These are phyloP conservation scores for Byssochlamys sp. DNA, from an alignment of 2,329 filamentous ascomycete genomes.

Conservation along the genomic window DNA sequence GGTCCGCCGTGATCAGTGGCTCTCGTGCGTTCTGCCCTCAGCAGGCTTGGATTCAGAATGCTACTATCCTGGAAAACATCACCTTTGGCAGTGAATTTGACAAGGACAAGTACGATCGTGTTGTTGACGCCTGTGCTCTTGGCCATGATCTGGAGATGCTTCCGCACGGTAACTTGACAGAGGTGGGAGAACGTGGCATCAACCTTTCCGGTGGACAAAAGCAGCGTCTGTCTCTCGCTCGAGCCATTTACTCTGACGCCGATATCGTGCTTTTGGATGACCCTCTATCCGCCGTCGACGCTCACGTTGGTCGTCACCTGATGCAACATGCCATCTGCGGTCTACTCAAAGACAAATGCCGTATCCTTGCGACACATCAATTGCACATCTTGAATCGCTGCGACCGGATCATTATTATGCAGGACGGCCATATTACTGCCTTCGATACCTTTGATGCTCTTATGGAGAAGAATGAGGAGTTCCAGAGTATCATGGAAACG, in stretches of 20 bases:
- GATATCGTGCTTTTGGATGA: constrained; percentile 53
- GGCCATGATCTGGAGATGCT: constrained; percentile 18
- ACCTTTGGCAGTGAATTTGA: constrained; percentile 57
- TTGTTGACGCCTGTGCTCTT: constrained; percentile 12
- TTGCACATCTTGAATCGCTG: constrained; percentile 78
- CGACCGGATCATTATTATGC: constrained; percentile 83
- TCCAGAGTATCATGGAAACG: constrained; percentile 68
- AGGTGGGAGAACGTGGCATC: constrained; percentile 39
- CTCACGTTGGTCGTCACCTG: constrained; percentile 53
- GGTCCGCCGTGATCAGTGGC: constrained; percentile 21
- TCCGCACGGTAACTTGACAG: constrained; percentile 28
- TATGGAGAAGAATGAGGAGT: constrained; percentile 62
- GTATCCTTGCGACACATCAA: constrained; percentile 80
- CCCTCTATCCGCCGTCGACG: constrained; percentile 40
- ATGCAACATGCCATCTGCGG: constrained; percentile 84
- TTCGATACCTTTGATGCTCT: constrained; percentile 76
- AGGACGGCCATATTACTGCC: constrained; percentile 68
- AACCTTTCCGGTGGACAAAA: constrained; percentile 40
- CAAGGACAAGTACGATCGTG: constrained; percentile 11
- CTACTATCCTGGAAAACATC: constrained; percentile 70
- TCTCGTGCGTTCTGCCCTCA: constrained; percentile 53
- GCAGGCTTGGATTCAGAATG: constrained; percentile 83
- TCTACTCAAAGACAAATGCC: constrained; percentile 70
- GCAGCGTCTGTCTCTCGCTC: constrained; percentile 58
- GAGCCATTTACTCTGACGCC: constrained; percentile 53